phyloP scores from a whole-genome alignment of 495 filamentous ascomycete genomes.

The Chaetomium tenue region DNA sequence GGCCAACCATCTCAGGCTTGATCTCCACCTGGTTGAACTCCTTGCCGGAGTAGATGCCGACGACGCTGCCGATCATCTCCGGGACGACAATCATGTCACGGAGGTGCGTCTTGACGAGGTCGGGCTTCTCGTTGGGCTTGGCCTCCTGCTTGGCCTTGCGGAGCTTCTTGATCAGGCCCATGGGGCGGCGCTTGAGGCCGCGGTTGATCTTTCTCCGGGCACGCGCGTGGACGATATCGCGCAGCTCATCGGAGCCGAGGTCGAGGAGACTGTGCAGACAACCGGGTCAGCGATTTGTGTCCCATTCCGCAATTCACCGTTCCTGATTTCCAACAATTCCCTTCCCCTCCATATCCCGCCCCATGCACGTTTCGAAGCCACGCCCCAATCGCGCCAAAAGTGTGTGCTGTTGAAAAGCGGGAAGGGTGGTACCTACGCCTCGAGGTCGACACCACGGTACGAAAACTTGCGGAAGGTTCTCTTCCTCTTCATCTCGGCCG shows the following conservation, averaged over 20 bases:
- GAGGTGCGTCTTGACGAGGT: conserved; percentile 97
- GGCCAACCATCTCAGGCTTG: conserved; percentile 99
- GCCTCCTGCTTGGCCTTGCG: conserved; percentile 99
- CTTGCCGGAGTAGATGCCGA: conserved; percentile 99
- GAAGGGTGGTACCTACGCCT: conserved; percentile 69
- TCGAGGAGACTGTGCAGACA: conserved; percentile 69
- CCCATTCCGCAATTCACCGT: neutral
- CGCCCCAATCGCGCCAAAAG: conserved; percentile 1
- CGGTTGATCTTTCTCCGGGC: conserved; percentile 99
- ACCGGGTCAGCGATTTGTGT: conserved; percentile 25
- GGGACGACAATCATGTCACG: conserved; percentile 99
- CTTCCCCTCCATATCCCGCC: conserved; percentile 1
- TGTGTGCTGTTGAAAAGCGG: conserved; percentile 7
- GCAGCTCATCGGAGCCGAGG: conserved; percentile 96
- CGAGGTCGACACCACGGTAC: conserved; percentile 98
- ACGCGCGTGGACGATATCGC: conserved; percentile 97
- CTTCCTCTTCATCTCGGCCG: conserved; percentile 98
- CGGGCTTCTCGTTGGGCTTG: conserved; percentile 98
- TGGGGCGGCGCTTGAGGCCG: conserved; percentile 98
- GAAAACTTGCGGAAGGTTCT: conserved; percentile 99
- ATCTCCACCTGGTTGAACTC: conserved; percentile 99
- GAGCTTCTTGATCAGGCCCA: conserved; percentile 99
- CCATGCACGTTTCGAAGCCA: neutral
- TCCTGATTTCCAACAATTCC: neutral
- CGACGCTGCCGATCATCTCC: conserved; percentile 98